Percentiles rank a stretch among this genome's conserved stretches.
Conservation (phyloP, 2,329 filamentous ascomycete genomes). For the Myriosclerotinia scirpicola region DNA sequence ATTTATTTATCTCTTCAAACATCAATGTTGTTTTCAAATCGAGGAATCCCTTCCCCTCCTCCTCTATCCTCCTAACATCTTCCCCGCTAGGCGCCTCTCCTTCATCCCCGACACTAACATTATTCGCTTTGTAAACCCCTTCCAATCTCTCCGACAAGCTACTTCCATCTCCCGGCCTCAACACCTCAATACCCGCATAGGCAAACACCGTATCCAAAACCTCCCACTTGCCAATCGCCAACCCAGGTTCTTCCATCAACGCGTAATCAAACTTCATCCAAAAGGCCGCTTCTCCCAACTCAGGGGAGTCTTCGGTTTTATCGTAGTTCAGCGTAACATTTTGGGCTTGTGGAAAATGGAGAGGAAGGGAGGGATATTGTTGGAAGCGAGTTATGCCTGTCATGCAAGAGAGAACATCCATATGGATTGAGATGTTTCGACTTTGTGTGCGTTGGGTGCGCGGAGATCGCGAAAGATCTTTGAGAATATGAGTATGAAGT, state of each 20-base stretch:
- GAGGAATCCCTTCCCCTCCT: conserved; percentile 30
- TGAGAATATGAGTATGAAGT: conserved; percentile 45
- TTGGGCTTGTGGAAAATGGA: conserved; percentile 1
- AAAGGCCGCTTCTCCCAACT: conserved; percentile 52
- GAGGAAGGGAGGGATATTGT: conserved; percentile 37
- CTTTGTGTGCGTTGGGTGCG: conserved; percentile 33
- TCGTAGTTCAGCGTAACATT: conserved; percentile 48
- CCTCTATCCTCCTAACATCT: conserved; percentile 33
- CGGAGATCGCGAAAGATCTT: conserved; percentile 31
- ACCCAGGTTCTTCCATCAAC: conserved; percentile 54
- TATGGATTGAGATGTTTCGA: conserved; percentile 51
- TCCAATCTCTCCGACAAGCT: conserved; percentile 32
- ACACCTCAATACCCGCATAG: conserved; percentile 58
- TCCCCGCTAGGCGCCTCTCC: conserved; percentile 24
- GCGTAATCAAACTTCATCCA: conserved; percentile 66
- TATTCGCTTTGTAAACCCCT: conserved; percentile 34
- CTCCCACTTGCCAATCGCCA: conserved; percentile 56
- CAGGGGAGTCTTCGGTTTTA: conserved; percentile 57
- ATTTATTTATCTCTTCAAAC: conserved; percentile 35
- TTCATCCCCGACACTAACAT: conserved; percentile 25
- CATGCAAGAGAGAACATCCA: conserved; percentile 68
- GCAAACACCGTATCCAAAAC: conserved; percentile 57
- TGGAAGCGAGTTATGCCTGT: conserved; percentile 68
- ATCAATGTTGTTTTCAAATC: conserved; percentile 33
- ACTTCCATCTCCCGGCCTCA: conserved; percentile 48